Conservation (phyloP, 805 yeast species). For the Suhomyces emberorum region DNA sequence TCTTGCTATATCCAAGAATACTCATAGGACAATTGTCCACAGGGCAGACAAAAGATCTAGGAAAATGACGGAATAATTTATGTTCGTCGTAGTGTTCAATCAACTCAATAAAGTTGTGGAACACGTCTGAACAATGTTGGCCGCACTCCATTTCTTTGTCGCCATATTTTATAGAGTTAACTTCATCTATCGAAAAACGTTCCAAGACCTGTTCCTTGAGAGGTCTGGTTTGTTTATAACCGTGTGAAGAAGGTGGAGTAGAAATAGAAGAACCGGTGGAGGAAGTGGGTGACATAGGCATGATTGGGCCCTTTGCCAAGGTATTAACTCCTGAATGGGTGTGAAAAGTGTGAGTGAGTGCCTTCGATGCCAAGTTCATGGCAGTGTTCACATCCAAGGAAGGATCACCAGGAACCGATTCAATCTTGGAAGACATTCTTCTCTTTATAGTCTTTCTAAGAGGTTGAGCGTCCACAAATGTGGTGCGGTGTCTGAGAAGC, state of each 20-base stretch:
- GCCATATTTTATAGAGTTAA: slow-evolving; percentile 2
- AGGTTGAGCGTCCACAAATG: background rate
- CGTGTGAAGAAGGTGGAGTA: background rate
- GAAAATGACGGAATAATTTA: slow-evolving; percentile 15
- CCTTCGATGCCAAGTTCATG: slow-evolving; percentile 6
- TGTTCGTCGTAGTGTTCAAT: slow-evolving; percentile 34
- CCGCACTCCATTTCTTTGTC: slow-evolving; percentile 9
- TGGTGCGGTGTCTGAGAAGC: background rate
- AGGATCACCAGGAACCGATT: background rate
- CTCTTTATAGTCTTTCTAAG: background rate
- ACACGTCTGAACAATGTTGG: slow-evolving; percentile 31
- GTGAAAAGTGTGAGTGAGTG: slow-evolving; percentile 1
- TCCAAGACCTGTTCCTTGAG: slow-evolving; percentile 3
- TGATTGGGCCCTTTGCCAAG: background rate
- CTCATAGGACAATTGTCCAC: slow-evolving; percentile 39
- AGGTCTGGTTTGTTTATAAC: background rate
- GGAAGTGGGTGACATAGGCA: background rate
- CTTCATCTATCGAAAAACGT: slow-evolving; percentile 2
- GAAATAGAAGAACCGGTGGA: slow-evolving; percentile 1
- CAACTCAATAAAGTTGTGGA: slow-evolving; percentile 26
- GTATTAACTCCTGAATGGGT: background rate
- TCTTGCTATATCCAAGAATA: slow-evolving; percentile 35
- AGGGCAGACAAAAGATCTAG: slow-evolving; percentile 32
- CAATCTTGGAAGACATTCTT: slow-evolving; percentile 1
- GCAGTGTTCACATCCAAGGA: slow-evolving; percentile 3